Evolutionary conservation across 2,329 filamentous ascomycete genomes (phyloP).

Genomic region (Ceratocystis alfenasii): DNA sequence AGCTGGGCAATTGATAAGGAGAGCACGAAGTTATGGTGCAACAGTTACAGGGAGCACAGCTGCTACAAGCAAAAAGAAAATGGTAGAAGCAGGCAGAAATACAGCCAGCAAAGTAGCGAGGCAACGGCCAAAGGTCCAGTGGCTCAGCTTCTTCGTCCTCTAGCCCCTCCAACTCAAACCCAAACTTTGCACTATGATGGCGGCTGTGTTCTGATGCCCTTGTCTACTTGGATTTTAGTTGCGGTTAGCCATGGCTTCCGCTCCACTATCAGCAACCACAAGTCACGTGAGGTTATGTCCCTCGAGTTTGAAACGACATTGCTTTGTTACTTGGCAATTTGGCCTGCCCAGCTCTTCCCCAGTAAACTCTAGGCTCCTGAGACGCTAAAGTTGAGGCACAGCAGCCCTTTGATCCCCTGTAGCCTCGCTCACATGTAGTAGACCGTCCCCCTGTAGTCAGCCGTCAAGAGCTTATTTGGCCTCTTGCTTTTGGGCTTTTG

Average conservation of each 20-base stretch:
- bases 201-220: too few species aligned
- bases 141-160: background rate
- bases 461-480: conserved; percentile 16
- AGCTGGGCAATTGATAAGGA: background rate
- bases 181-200: too few species aligned
- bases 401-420: background rate
- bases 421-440: background rate
- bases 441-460: background rate
- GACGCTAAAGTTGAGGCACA: background rate
- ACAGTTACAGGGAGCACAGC: background rate
- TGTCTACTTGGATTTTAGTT: too few species aligned
- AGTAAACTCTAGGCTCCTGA: background rate
- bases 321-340: too few species aligned
- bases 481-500: background rate
- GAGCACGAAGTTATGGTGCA: background rate
- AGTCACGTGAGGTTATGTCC: too few species aligned
- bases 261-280: too few species aligned
- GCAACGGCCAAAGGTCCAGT: background rate
- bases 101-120: background rate
- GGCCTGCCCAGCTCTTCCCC: too few species aligned
- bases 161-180: background rate
- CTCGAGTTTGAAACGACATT: too few species aligned
- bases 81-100: background rate
- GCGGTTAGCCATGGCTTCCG: too few species aligned
- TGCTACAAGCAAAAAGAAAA: background rate